phyloP scores from a whole-genome alignment of 169 alveolate species.

The Plasmodium cynomolgi region DNA sequence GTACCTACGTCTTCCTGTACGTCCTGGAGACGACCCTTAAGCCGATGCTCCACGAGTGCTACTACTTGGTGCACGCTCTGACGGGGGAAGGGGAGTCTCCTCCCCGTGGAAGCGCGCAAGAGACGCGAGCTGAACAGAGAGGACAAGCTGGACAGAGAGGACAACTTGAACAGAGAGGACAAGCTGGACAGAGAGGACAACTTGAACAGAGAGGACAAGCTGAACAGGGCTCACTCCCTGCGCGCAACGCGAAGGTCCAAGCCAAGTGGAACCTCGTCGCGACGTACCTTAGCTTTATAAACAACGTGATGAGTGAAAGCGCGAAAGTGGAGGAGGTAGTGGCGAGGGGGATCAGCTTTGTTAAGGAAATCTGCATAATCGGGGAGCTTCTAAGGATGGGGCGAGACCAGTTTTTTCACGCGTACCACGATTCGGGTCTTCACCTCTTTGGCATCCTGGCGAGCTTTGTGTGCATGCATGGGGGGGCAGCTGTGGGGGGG shows the following conservation, averaged over 20 bases:
- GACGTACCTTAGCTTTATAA: slow-evolving; percentile 16
- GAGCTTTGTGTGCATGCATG: slow-evolving; percentile 45
- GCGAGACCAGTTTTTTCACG: not conserved
- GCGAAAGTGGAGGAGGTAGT: not conserved
- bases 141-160: not conserved
- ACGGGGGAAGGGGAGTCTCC: not conserved
- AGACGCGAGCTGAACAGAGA: too few species aligned
- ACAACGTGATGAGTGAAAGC: slow-evolving; percentile 12
- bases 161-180: too few species aligned
- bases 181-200: not conserved
- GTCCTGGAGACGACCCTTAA: slow-evolving; percentile 2
- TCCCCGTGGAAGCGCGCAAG: not conserved
- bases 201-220: not conserved
- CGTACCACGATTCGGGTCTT: slow-evolving; percentile 26
- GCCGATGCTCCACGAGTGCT: slow-evolving; percentile 46
- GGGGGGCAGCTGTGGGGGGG: not conserved
- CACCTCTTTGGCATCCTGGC: slow-evolving; percentile 17
- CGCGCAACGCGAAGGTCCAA: not conserved
- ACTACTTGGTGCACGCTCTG: slow-evolving; percentile 11
- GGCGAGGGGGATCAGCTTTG: not conserved
- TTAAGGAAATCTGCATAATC: slow-evolving; percentile 33
- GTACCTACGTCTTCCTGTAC: slow-evolving; percentile 9
- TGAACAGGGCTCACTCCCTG: not conserved
- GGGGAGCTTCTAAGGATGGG: slow-evolving; percentile 1
- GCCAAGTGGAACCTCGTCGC: slow-evolving; percentile 8